phyloP scores from a whole-genome alignment of 2,329 filamentous ascomycete genomes.

The Aaosphaeria pasadenensis region DNA sequence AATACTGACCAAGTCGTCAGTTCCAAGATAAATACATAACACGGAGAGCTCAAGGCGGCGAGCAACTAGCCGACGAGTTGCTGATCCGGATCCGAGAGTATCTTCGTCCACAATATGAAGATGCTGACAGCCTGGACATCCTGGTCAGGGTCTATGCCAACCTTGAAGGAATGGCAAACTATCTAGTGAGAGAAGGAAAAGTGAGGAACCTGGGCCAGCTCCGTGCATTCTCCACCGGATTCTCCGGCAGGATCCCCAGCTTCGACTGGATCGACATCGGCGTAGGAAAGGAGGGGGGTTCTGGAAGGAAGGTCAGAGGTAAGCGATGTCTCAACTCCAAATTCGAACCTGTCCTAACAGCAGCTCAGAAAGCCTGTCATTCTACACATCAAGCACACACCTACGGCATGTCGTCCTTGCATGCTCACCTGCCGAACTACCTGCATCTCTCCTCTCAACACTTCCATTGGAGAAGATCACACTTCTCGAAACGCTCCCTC shows the following conservation, averaged over 20 bases:
- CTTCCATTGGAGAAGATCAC: conserved; percentile 32
- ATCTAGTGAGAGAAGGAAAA: conserved; percentile 32
- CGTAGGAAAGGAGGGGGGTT: conserved; percentile 33
- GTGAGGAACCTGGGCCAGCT: conserved; percentile 34
- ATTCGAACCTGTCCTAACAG: conserved; percentile 6
- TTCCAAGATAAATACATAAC: conserved; percentile 38
- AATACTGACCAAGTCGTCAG: conserved; percentile 8
- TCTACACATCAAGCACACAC: conserved; percentile 32
- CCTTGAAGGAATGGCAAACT: conserved; percentile 36
- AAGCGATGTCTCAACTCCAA: conserved; percentile 1
- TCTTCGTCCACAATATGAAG: conserved; percentile 31
- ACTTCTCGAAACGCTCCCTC: conserved; percentile 28
- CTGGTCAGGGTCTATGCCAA: conserved; percentile 35
- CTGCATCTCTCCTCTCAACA: conserved; percentile 26
- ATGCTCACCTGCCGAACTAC: conserved; percentile 28
- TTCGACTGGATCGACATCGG: conserved; percentile 38
- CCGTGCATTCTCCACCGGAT: conserved; percentile 33
- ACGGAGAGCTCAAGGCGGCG: conserved; percentile 32
- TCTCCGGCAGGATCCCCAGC: conserved; percentile 33
- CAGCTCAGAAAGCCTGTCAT: conserved; percentile 29
- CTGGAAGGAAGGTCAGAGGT: conserved; percentile 34
- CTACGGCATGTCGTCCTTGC: conserved; percentile 34
- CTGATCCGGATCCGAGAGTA: conserved; percentile 33
- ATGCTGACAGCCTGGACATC: conserved; percentile 33
- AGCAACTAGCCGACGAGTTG: conserved; percentile 33